These are phyloP conservation scores for Lepraria neglecta DNA, from an alignment of 495 filamentous ascomycete species.

Conservation along the genomic window DNA sequence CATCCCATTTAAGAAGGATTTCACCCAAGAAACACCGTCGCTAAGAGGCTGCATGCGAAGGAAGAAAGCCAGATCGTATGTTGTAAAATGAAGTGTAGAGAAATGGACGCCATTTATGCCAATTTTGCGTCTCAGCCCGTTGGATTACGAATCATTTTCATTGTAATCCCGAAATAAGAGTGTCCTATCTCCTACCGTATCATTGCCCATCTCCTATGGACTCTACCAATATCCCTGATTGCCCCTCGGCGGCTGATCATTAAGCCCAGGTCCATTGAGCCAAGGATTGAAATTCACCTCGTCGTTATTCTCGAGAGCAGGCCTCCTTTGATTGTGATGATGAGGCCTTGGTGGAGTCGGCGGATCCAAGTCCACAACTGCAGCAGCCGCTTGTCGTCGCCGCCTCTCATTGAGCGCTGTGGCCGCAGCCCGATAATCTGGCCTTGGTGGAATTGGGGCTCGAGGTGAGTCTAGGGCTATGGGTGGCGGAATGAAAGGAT, in stretches of 20 bases:
- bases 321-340: neutral
- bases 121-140: too few species aligned
- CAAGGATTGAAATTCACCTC: neutral
- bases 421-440: neutral
- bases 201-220: too few species aligned
- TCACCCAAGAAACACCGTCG: neutral
- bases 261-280: neutral
- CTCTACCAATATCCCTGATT: slow-evolving; percentile 1
- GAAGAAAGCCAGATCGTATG: neutral
- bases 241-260: slow-evolving; percentile 4
- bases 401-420: neutral
- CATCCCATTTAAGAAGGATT: neutral
- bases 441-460: neutral
- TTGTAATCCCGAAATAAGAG: too few species aligned
- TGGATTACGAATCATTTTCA: too few species aligned
- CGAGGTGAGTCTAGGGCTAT: neutral
- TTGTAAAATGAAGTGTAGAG: neutral
- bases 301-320: too few species aligned
- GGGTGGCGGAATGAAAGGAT: too few species aligned
- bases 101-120: too few species aligned
- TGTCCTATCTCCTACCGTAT: too few species aligned
- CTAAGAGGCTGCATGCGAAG: neutral
- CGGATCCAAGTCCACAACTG: neutral
- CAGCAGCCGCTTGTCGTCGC: too few species aligned
- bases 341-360: neutral